Evolutionary conservation across 441 rosid genomes (phyloP).

Genomic region (Adansonia madagascariensis): DNA sequence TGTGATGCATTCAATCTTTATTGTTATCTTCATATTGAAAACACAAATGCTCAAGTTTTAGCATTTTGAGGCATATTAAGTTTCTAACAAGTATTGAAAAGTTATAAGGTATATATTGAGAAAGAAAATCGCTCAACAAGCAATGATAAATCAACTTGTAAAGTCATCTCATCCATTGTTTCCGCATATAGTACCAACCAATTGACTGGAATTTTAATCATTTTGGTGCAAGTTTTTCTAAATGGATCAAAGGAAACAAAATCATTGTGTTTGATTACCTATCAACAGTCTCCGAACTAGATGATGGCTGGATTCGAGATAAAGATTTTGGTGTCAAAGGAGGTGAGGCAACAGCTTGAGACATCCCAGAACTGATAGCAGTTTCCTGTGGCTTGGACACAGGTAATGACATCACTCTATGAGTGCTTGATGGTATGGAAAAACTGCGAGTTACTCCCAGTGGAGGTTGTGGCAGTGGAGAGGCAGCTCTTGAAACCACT

Average conservation of each 20-base stretch:
- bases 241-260: conserved; percentile 23
- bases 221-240: neutral
- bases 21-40: conserved; percentile 5
- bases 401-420: conserved; percentile 46
- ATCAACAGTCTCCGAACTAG: conserved; percentile 33
- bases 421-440: conserved; percentile 63
- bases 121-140: neutral
- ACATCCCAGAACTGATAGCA: conserved; percentile 43
- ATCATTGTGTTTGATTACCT: conserved; percentile 42
- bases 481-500: conserved; percentile 43
- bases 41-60: conserved; percentile 8
- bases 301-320: conserved; percentile 34
- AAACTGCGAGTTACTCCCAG: conserved; percentile 57
- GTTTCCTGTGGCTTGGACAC: conserved; percentile 44
- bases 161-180: conserved; percentile 5
- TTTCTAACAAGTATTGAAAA: neutral
- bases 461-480: conserved; percentile 65
- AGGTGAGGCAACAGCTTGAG: conserved; percentile 59
- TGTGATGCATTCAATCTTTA: neutral
- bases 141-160: neutral
- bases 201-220: conserved; percentile 3
- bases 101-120: neutral
- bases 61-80: neutral
- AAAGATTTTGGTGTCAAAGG: conserved; percentile 72
- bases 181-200: conserved; percentile 4